phyloP scores from a whole-genome alignment of 2,329 filamentous ascomycete genomes.

The Lizonia empirigonia region DNA sequence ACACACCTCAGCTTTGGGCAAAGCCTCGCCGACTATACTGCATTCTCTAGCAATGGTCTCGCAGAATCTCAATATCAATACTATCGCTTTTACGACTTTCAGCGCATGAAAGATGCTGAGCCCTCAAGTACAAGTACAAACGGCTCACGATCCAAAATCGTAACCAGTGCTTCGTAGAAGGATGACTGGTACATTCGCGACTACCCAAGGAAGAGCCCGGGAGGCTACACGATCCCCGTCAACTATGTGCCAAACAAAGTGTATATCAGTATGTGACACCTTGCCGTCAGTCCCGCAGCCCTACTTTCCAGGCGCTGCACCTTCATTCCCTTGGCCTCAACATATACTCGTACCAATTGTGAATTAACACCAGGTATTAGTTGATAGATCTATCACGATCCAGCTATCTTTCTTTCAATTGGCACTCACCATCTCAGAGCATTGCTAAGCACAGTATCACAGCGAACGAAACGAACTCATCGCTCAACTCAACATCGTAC shows the following conservation, averaged over 20 bases:
- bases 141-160: background rate
- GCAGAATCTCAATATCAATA: constrained; percentile 17
- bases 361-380: no score
- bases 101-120: background rate
- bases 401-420: no score
- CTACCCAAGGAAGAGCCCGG: background rate
- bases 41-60: constrained; percentile 18
- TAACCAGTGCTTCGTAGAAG: background rate
- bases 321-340: no score
- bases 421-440: no score
- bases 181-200: background rate
- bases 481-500: background rate
- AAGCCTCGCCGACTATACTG: constrained; percentile 28
- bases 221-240: background rate
- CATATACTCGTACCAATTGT: no score
- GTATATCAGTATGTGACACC: background rate
- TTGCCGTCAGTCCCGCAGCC: no score
- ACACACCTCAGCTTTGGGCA: background rate
- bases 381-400: no score
- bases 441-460: background rate
- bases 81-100: constrained; percentile 27
- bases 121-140: background rate
- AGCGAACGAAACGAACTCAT: background rate
- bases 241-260: background rate
- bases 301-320: no score